These are phyloP conservation scores for Neospermospora avenae DNA, from an alignment of 2,329 filamentous ascomycete genomes.

Conservation along the genomic window DNA sequence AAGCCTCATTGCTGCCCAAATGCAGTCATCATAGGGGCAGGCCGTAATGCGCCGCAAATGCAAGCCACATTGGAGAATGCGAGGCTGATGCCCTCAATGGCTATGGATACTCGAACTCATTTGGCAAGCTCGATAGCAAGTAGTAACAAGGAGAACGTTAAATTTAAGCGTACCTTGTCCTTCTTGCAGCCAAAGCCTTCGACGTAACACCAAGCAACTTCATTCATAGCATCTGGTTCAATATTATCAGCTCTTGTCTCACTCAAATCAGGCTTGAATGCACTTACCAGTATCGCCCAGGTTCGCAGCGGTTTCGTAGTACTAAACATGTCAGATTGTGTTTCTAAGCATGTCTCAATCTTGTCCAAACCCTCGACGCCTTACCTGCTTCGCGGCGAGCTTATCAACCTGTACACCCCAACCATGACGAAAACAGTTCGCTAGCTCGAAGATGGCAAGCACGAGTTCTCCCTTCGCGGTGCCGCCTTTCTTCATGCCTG, in stretches of 20 bases:
- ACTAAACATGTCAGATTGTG: constrained; percentile 49
- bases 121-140: constrained; percentile 22
- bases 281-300: constrained; percentile 76
- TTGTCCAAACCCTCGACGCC: constrained; percentile 32
- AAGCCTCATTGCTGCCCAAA: constrained; percentile 46
- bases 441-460: constrained; percentile 92
- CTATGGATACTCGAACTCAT: constrained; percentile 26
- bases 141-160: constrained; percentile 3
- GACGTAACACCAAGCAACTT: constrained; percentile 91
- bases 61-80: constrained; percentile 30
- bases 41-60: constrained; percentile 14
- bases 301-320: constrained; percentile 97
- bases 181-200: constrained; percentile 98
- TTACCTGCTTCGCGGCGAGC: constrained; percentile 72
- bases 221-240: constrained; percentile 87
- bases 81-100: constrained; percentile 28
- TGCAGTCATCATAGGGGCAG: constrained; percentile 29
- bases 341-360: constrained; percentile 21
- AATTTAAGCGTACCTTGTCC: constrained; percentile 78
- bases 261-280: constrained; percentile 16
- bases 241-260: constrained; percentile 27
- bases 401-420: constrained; percentile 90
- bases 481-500: constrained; percentile 89
- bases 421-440: constrained; percentile 87
- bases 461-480: constrained; percentile 95